Percentiles rank a stretch among this genome's conserved stretches.
Conservation (phyloP, 2,329 filamentous ascomycete species). For the Colletotrichum melonis region DNA sequence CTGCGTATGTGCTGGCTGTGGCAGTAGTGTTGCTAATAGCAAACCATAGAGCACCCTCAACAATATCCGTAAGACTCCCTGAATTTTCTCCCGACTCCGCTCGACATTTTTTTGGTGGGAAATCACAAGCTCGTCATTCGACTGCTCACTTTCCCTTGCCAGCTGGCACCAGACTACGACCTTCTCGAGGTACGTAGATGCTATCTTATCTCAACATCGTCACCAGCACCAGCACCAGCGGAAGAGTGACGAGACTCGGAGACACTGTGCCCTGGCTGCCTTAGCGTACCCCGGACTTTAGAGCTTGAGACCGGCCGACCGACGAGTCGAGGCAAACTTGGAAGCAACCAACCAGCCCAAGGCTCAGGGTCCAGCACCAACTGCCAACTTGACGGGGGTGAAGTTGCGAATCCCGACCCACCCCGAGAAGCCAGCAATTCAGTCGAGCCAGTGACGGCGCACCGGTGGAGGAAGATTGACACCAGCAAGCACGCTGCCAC, state of each 20-base stretch:
- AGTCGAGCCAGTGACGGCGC: background rate
- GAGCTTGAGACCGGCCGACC: constrained; percentile 19
- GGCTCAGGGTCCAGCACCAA: constrained; percentile 1
- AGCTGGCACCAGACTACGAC: background rate
- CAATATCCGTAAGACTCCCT: constrained; percentile 13
- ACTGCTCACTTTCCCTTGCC: background rate
- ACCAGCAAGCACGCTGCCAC: background rate
- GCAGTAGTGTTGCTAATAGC: background rate
- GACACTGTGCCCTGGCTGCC: background rate
- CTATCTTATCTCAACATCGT: constrained; percentile 7
- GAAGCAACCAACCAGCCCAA: background rate
- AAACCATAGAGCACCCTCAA: constrained; percentile 11
- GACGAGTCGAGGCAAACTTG: no score
- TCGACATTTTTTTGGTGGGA: constrained; percentile 29
- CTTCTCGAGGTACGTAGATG: background rate
- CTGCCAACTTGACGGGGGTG: background rate
- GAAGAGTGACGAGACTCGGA: no score
- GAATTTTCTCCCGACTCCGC: constrained; percentile 23
- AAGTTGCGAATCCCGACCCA: background rate
- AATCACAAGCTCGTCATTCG: background rate
- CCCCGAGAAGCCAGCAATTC: background rate
- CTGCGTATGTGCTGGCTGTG: background rate
- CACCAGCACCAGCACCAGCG: background rate
- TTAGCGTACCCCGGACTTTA: constrained; percentile 33
- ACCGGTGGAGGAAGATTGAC: background rate